phyloP scores from a whole-genome alignment of 192 early-diverging fungal genomes.

The Coemansia sp. region DNA sequence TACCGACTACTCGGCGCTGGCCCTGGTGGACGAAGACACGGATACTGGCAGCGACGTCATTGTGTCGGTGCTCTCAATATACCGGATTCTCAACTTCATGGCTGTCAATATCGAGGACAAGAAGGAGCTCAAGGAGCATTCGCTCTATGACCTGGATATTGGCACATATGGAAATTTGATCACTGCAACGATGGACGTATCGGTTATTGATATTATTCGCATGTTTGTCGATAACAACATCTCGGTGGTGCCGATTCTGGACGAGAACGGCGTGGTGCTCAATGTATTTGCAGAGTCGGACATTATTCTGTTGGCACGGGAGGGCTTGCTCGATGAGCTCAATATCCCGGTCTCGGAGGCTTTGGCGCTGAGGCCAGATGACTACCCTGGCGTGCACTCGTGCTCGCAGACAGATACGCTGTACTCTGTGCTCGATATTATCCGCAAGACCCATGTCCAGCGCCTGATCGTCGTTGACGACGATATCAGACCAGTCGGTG shows the following conservation, averaged over 20 bases:
- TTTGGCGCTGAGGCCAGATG: constrained; percentile 78
- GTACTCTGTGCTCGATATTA: constrained; percentile 85
- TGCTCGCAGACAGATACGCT: constrained; percentile 88
- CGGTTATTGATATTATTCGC: constrained; percentile 88
- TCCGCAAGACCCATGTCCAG: constrained; percentile 84
- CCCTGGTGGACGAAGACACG: constrained; percentile 81
- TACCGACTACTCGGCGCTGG: constrained; percentile 84
- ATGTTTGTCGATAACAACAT: constrained; percentile 91
- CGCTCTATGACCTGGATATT: constrained; percentile 79
- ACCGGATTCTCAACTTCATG: constrained; percentile 86
- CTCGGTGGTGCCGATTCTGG: constrained; percentile 92
- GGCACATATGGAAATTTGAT: constrained; percentile 86
- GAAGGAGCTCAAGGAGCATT: constrained; percentile 61
- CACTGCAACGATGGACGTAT: constrained; percentile 76
- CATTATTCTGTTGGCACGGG: constrained; percentile 78
- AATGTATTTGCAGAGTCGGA: constrained; percentile 98
- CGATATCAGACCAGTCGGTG: constrained; percentile 76
- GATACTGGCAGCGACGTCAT: constrained; percentile 81
- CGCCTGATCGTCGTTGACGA: constrained; percentile 91
- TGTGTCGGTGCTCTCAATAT: constrained; percentile 88
- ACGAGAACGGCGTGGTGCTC: constrained; percentile 80
- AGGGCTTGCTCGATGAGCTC: constrained; percentile 65
- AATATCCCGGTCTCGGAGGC: constrained; percentile 89
- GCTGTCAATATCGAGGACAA: constrained; percentile 79
- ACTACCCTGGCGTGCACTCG: constrained; percentile 93